Base-by-base conservation (phyloP, 1,139 yeast species). In the Scheffersomyces titani region DNA sequence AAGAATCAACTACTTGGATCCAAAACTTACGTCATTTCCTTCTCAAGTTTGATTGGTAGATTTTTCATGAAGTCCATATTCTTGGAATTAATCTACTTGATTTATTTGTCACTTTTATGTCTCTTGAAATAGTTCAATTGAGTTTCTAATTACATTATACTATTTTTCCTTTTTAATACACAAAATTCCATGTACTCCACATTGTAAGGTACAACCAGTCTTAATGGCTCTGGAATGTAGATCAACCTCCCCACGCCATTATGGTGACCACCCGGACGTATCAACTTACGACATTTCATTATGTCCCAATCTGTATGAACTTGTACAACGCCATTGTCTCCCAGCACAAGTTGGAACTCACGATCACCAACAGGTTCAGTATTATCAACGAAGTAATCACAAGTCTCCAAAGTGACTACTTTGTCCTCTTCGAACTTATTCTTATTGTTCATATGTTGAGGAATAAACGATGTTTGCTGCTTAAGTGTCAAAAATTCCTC, bases 371-470 rank as follows among this genome's bases (percentile, higher is more conserved):
- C 71, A 1, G 72, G 68, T 56, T 73, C 77, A 30, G 77, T 68
- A 53, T 86, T 80, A 67, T 89, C 94, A 53, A 89, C 71, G 59
- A 79, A 85, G 63, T 80, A 89, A 57, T 85, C 82, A 70, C 96
- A 89, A 18, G 72, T 62, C 0, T 68, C 70, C 45, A 83, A 71
- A 0, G 75, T 70, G 6, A 76, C 68, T 1, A 88, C 68, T 59
- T 86, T 86, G n/a, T 78, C 80, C 0, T 72, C 68, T 50, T 87
- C 88, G 64, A 83, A 90, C 51, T 72, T 57, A 65, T 92, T 92
- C 61, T 78, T 76, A 63, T 90, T 88, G 68, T 92, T 92, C 92
- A 90, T 90, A 16, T 87, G 85, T 0, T 62, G 53, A 1, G 96
- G 94, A 1, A 81, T 65, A 3, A 59, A 58, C 6, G 86, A 78